Evolutionary conservation across 495 filamentous ascomycete species (phyloP), one percentile per base, ranked within the genome.

Genomic region (Cairneyella variabilis): DNA sequence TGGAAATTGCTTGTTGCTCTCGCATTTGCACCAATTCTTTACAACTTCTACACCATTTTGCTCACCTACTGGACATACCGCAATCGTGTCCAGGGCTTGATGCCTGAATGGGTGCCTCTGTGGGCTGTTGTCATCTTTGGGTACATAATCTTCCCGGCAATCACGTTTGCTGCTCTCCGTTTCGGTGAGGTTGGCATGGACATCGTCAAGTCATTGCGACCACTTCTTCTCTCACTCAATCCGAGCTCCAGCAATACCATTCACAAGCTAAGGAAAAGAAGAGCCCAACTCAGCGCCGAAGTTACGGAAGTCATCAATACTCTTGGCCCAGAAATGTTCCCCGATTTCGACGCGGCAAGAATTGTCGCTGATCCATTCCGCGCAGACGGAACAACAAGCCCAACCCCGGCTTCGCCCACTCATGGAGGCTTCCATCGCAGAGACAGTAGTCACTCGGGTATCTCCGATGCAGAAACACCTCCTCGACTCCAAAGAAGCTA

Each of bases 131-230:
- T 88, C 28, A 62, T 88, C 0, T 76, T 82, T 30, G 84, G 84
- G 17, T 83, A 89, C 72, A 70, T 90, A 30, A 69, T 95, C 56
- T 97, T 95, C 73, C 90, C 90, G 1, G 76, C 83, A 20, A 87
- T 96, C 67, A 96, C 90, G 3, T 97, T 95, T 64, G 91, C 90
- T 2, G 91, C 95, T 8, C 84, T 99, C 28, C 87, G 93, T 4
- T 95, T 97, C 62, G 93, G 93, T 38, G 93, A 99, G 68, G 83
- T 92, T 44, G 93, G 91, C 26, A 97, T 99, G 92, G 93, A 99
- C 63, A 97, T 99, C 42, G 58, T 90, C 70, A 99, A 97, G 70
- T 97, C 93, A 0, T 82, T 99, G 11, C 80, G 88, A 1, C 93
- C 93, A 1, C 82, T 99, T 8, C 71, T 95, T n/a, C 71, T 96